Evolutionary conservation across 2,329 filamentous ascomycete species (phyloP).

Genomic region (Xylariaceae sp.): DNA sequence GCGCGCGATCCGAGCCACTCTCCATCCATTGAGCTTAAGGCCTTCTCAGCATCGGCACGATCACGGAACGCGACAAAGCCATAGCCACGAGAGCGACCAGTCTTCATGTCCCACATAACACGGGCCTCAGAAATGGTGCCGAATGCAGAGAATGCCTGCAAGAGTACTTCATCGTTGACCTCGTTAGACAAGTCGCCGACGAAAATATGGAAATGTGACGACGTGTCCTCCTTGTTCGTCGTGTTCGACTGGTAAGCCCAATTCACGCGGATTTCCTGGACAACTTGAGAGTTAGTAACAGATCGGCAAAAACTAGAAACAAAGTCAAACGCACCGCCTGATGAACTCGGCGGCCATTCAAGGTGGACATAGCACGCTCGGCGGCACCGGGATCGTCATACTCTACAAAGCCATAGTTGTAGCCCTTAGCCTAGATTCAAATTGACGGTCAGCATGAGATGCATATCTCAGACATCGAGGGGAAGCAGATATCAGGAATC

Average conservation of each 20-base stretch:
- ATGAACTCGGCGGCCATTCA: conserved; percentile 93
- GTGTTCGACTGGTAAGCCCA: conserved; percentile 99
- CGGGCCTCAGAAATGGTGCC: conserved; percentile 94
- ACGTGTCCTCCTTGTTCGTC: conserved; percentile 92
- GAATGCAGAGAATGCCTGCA: conserved; percentile 93
- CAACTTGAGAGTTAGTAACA: conserved; percentile 11
- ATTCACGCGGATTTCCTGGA: conserved; percentile 94
- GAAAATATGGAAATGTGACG: conserved; percentile 98
- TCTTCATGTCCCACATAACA: conserved; percentile 99
- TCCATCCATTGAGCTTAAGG: conserved; percentile 94
- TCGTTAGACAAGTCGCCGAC: conserved; percentile 97
- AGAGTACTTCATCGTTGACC: conserved; percentile 92
- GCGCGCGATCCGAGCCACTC: conserved; percentile 98
- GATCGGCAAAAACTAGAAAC: neutral
- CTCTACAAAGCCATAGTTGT: conserved; percentile 98
- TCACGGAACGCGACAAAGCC: conserved; percentile 96
- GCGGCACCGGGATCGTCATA: conserved; percentile 97
- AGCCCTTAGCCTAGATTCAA: conserved; percentile 95
- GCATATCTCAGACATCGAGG: no score
- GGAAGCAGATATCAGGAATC: no score
- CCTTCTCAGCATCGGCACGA: conserved; percentile 89
- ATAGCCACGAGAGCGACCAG: conserved; percentile 92
- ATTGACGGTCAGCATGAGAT: no score
- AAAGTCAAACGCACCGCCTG: conserved; percentile 68
- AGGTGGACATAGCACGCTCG: conserved; percentile 93